Conservation (phyloP, 305 asterid genomes). For the Fraxinus sp. region DNA sequence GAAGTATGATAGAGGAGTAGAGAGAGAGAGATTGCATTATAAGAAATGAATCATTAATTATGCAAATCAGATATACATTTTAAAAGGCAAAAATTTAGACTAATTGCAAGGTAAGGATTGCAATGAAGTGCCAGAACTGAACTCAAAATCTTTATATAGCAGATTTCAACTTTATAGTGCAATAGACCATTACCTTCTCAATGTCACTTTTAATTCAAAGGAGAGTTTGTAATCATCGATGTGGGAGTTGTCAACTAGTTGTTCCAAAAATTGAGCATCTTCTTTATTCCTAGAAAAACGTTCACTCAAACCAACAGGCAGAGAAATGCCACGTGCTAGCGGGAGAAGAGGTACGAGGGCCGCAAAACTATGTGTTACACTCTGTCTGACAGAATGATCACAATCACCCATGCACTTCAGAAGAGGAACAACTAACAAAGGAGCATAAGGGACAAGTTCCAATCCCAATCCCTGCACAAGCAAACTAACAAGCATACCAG, state of each 20-base stretch:
- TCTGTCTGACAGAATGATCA: constrained; percentile 93
- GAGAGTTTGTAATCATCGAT: constrained; percentile 91
- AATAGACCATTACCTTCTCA: constrained; percentile 65
- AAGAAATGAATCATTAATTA: background rate
- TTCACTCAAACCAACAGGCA: constrained; percentile 76
- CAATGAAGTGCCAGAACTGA: background rate
- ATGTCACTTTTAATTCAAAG: constrained; percentile 79
- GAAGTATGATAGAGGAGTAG: background rate
- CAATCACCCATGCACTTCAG: constrained; percentile 95
- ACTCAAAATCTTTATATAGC: background rate
- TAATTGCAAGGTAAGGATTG: background rate
- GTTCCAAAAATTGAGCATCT: constrained; percentile 93
- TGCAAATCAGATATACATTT: constrained; percentile 2
- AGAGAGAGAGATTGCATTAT: background rate
- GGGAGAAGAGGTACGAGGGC: constrained; percentile 97
- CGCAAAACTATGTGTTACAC: constrained; percentile 97
- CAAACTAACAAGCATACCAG: constrained; percentile 98
- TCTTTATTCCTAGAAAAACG: constrained; percentile 79
- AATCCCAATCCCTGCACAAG: constrained; percentile 95
- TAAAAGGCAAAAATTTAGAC: background rate
- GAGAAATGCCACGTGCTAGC: constrained; percentile 80
- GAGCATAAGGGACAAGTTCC: constrained; percentile 94
- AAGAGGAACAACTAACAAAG: constrained; percentile 93
- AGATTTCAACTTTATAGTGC: background rate
- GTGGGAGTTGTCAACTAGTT: constrained; percentile 92